Evolutionary conservation across 2,329 filamentous ascomycete genomes (phyloP).

Genomic region (Fusarium armeniacum): DNA sequence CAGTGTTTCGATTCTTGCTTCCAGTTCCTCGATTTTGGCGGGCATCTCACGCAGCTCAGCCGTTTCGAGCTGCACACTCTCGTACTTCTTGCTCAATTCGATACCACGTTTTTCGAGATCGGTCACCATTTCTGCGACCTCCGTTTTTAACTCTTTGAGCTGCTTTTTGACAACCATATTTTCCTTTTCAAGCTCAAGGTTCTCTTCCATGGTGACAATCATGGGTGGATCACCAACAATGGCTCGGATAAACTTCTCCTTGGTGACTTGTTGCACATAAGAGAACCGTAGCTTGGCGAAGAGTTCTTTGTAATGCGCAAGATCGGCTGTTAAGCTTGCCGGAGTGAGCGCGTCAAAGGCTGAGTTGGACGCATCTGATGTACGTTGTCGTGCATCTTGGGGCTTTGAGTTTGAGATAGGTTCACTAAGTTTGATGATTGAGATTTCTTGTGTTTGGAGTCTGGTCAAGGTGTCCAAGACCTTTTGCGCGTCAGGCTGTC

Average conservation of each 20-base stretch:
- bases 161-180: slow-evolving; percentile 79
- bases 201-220: slow-evolving; percentile 86
- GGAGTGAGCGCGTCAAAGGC: slow-evolving; percentile 78
- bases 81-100: slow-evolving; percentile 69
- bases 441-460: slow-evolving; percentile 73
- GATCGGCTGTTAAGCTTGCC: slow-evolving; percentile 82
- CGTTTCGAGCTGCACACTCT: slow-evolving; percentile 64
- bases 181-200: slow-evolving; percentile 78
- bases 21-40: slow-evolving; percentile 62
- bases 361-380: slow-evolving; percentile 79
- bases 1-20: slow-evolving; percentile 63
- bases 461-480: slow-evolving; percentile 65
- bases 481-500: slow-evolving; percentile 54
- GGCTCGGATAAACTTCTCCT: slow-evolving; percentile 95
- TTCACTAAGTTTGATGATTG: slow-evolving; percentile 82
- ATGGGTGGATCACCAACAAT: slow-evolving; percentile 92
- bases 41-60: slow-evolving; percentile 66
- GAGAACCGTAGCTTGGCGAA: slow-evolving; percentile 97
- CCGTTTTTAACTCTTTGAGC: slow-evolving; percentile 83
- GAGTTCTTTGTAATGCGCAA: slow-evolving; percentile 92
- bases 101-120: slow-evolving; percentile 77
- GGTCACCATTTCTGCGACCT: slow-evolving; percentile 79
- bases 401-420: slow-evolving; percentile 71
- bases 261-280: slow-evolving; percentile 98
- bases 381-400: slow-evolving; percentile 64